These are phyloP conservation scores for Arctium minus DNA, from an alignment of 129 eudicot genomes.

Conservation along the genomic window DNA sequence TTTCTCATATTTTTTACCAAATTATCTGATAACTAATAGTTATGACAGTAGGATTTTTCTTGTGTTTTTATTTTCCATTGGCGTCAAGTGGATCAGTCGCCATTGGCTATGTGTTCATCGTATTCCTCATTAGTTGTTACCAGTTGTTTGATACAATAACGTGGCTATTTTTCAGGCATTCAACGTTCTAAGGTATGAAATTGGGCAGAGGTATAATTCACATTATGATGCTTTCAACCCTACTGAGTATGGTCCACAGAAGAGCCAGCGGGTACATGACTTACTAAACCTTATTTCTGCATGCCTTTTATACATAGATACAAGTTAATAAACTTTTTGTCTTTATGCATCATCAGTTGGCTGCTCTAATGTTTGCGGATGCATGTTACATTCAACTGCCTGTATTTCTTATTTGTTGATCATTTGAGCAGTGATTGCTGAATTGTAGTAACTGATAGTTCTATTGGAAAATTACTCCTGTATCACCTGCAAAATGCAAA, in stretches of 20 bases:
- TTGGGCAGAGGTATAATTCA: conserved; percentile 79
- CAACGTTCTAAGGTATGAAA: conserved; percentile 80
- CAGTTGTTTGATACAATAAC: conserved; percentile 4
- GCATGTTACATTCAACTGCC: neutral
- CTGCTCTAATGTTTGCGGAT: neutral
- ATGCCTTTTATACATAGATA: neutral
- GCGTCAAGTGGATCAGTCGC: neutral
- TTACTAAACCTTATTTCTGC: neutral
- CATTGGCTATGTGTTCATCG: neutral
- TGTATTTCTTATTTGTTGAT: neutral
- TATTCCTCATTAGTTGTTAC: neutral
- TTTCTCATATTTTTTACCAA: neutral
- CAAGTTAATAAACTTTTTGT: neutral
- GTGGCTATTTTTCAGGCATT: conserved; percentile 64
- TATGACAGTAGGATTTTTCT: neutral
- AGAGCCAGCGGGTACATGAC: conserved; percentile 82
- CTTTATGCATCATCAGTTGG: neutral
- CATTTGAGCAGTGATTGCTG: neutral
- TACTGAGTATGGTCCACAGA: conserved; percentile 87
- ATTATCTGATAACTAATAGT: neutral
- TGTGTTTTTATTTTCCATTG: neutral
- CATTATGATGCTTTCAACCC: conserved; percentile 95
- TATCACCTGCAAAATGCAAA: neutral
- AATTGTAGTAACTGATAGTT: neutral
- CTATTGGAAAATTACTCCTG: neutral